Evolutionary conservation across 768 basidiomycete species (phyloP), one percentile per base, ranked within the genome.

Genomic region (Agaricus sinodeliciosus): DNA sequence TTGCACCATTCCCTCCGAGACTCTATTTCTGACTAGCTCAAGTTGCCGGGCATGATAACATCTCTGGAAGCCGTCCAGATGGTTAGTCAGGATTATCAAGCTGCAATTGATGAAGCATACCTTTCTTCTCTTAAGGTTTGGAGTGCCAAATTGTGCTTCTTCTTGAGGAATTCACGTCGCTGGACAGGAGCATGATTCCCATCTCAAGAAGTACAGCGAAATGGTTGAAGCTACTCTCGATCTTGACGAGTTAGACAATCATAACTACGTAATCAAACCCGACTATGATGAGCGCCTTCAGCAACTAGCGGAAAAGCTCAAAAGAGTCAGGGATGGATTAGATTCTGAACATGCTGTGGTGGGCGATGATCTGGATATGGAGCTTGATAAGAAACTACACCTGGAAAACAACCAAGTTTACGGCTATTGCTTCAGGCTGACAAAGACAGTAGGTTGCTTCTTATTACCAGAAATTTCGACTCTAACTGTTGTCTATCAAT

Each of bases 141-240:
- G 3, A 40, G 73, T 37, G 11, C 40, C 28, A 3, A 26, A 16
- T 6, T 34, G n/a, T 18, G 8, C 11, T 45, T 12, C 22, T n/a
- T 18, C 18, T 9, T 34, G 15, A n/a, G 22, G 35, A 9, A 25
- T 31, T 12, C 31, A 12, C 28, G 18, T 27, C 2, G 43, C 40
- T n/a, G 36, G n/a, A 31, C 59, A 94, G 92, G 76, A 84, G 57
- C 77, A 81, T 57, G 69, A 79, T 15, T 67, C 64, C 0, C 82
- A 72, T 47, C 78, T 98, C 4, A 74, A 73, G 11, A 90, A 90
- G 62, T 95, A 94, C 60, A 75, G 79, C 2, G 90, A 94, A 56
- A 94, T 98, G 90, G 94, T 98, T 2, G 93, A 98, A 65, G 84
- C 90, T 56, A 98, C 96, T 0, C 80, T 99, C 40, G 96, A 99